phyloP scores from a whole-genome alignment of 495 filamentous ascomycete genomes.

The Trichoderma parareesei region DNA sequence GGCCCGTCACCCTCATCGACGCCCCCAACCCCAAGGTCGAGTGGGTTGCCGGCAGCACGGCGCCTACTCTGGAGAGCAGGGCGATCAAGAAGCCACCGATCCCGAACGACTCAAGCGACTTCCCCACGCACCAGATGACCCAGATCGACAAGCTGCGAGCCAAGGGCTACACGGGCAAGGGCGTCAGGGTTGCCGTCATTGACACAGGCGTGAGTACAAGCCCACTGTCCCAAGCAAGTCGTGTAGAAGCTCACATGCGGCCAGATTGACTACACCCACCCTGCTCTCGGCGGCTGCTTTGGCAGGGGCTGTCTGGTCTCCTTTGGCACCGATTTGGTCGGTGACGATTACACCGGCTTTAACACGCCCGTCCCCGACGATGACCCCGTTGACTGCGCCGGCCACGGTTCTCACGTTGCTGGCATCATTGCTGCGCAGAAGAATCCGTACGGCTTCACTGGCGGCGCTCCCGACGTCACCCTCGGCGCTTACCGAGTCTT shows the following conservation, averaged over 20 bases:
- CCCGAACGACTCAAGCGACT: constrained; percentile 28
- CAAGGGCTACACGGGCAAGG: constrained; percentile 34
- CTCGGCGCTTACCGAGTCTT: constrained; percentile 50
- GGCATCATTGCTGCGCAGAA: constrained; percentile 50
- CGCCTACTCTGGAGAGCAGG: background rate
- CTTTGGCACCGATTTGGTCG: constrained; percentile 46
- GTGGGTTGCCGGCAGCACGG: constrained; percentile 26
- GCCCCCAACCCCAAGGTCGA: constrained; percentile 37
- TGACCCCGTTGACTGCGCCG: constrained; percentile 39
- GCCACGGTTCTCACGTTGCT: constrained; percentile 42
- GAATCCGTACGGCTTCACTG: constrained; percentile 42
- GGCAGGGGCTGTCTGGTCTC: constrained; percentile 45
- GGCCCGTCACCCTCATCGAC: constrained; percentile 35
- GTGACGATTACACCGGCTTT: constrained; percentile 38
- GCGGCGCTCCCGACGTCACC: constrained; percentile 46
- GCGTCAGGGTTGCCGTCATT: constrained; percentile 40
- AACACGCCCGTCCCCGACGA: constrained; percentile 36
- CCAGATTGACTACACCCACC: constrained; percentile 50
- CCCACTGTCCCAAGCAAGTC: background rate
- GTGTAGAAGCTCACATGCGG: background rate
- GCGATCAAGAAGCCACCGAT: background rate
- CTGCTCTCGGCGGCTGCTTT: constrained; percentile 51
- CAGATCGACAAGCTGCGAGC: constrained; percentile 41
- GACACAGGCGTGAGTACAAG: constrained; percentile 37
- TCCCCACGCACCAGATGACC: constrained; percentile 38